Conservation (phyloP, 768 basidiomycete genomes). For the Leccinum disarticulatum region DNA sequence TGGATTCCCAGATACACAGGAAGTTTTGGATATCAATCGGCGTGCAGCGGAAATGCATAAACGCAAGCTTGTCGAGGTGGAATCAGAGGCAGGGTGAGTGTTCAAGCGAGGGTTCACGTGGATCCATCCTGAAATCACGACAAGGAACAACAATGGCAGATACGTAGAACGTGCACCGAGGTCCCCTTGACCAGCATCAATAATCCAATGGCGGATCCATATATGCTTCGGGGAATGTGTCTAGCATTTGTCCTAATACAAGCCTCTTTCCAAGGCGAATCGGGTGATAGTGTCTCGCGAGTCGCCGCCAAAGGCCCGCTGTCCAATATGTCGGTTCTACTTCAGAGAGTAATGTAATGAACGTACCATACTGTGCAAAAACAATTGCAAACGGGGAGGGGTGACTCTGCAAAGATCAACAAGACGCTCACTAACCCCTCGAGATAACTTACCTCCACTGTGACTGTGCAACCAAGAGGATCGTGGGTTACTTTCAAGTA, state of each 20-base stretch:
- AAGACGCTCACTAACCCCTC: not conserved
- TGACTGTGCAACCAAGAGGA: slow-evolving; percentile 21
- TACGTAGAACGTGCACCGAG: slow-evolving; percentile 22
- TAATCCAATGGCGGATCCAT: slow-evolving; percentile 2
- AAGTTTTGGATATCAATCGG: slow-evolving; percentile 72
- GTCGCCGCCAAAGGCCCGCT: slow-evolving; percentile 51
- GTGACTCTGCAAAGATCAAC: slow-evolving; percentile 43
- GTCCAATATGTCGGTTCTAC: slow-evolving; percentile 1
- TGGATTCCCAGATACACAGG: slow-evolving; percentile 86
- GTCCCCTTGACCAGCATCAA: slow-evolving; percentile 16
- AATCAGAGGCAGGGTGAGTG: slow-evolving; percentile 57
- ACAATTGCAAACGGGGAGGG: slow-evolving; percentile 50
- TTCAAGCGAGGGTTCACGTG: not conserved
- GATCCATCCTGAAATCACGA: not conserved
- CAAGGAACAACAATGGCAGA: slow-evolving; percentile 28
- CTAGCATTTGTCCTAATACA: slow-evolving; percentile 48
- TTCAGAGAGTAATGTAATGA: not conserved
- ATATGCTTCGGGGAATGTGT: slow-evolving; percentile 42
- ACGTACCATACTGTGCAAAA: slow-evolving; percentile 57
- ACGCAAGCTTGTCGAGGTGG: slow-evolving; percentile 59
- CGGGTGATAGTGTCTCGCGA: slow-evolving; percentile 59
- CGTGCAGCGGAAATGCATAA: slow-evolving; percentile 70
- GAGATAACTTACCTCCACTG: slow-evolving; percentile 18
- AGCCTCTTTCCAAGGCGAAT: slow-evolving; percentile 50
- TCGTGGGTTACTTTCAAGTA: slow-evolving; percentile 30